A percentile compares a stretch with the other conserved stretches of the same genome.
Conservation (phyloP, 441 rosid species). For the Populus tomentosa region DNA sequence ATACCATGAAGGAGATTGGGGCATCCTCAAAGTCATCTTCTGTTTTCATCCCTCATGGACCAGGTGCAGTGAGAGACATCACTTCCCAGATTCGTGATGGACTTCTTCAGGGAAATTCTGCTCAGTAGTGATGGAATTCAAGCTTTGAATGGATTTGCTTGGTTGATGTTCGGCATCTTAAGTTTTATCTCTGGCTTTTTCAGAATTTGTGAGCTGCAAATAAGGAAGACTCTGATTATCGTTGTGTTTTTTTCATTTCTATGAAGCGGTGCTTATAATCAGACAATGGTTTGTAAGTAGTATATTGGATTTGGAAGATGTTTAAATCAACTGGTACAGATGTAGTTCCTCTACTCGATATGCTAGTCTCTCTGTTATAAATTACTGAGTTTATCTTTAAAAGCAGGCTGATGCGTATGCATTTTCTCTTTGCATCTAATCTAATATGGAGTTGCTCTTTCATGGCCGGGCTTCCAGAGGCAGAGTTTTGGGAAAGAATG, state of each 20-base stretch:
- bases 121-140: background rate
- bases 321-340: background rate
- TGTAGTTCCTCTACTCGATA: too few species aligned
- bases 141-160: background rate
- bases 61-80: slow-evolving; percentile 34
- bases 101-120: slow-evolving; percentile 23
- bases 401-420: too few species aligned
- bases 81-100: slow-evolving; percentile 34
- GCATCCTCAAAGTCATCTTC: slow-evolving; percentile 40
- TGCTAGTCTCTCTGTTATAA: too few species aligned
- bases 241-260: background rate
- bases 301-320: background rate
- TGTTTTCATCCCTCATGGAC: slow-evolving; percentile 42
- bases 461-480: too few species aligned
- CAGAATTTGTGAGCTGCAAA: background rate
- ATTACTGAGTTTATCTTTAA: too few species aligned
- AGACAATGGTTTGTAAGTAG: background rate
- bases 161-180: background rate
- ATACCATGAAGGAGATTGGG: slow-evolving; percentile 45
- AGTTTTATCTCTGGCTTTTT: background rate
- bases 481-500: too few species aligned
- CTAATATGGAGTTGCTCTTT: too few species aligned
- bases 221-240: background rate
- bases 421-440: too few species aligned
- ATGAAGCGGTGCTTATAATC: background rate